Evolutionary conservation across 805 yeast species (phyloP).

Genomic region (Saccharomycopsis fibuligera): DNA sequence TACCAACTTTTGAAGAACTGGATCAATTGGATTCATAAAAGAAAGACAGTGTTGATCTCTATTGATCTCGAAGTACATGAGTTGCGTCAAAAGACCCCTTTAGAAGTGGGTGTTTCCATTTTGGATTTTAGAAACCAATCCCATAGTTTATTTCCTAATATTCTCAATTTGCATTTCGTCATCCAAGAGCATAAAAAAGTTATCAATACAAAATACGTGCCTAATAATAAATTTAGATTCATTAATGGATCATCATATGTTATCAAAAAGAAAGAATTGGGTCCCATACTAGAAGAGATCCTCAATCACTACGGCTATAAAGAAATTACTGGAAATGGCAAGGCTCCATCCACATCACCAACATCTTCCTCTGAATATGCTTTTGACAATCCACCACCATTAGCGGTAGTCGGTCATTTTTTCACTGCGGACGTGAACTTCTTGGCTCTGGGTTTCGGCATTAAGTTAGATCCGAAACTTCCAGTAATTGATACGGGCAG

Average conservation of each 20-base stretch:
- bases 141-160: slow-evolving; percentile 28
- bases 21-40: slow-evolving; percentile 23
- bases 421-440: slow-evolving; percentile 48
- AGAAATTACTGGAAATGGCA: slow-evolving; percentile 21
- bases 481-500: slow-evolving; percentile 32
- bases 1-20: slow-evolving; percentile 23
- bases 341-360: background rate
- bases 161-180: slow-evolving; percentile 37
- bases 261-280: slow-evolving; percentile 33
- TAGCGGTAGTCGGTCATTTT: slow-evolving; percentile 55
- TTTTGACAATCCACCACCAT: slow-evolving; percentile 20
- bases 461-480: slow-evolving; percentile 29
- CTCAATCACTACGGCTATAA: slow-evolving; percentile 39
- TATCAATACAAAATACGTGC: slow-evolving; percentile 47
- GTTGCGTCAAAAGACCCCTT: slow-evolving; percentile 33
- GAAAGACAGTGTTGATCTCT: slow-evolving; percentile 34
- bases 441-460: slow-evolving; percentile 37
- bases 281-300: slow-evolving; percentile 32
- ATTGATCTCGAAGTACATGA: slow-evolving; percentile 58
- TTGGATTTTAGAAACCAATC: slow-evolving; percentile 48
- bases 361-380: slow-evolving; percentile 22
- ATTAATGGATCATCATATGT: slow-evolving; percentile 43
- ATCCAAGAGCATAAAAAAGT: slow-evolving; percentile 36
- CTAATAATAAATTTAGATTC: slow-evolving; percentile 46
- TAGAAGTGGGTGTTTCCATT: slow-evolving; percentile 54